A percentile compares a stretch with the other conserved stretches of the same genome.
These are phyloP conservation scores for Exophiala lecanii-corni DNA, from an alignment of 2,329 filamentous ascomycete genomes.

Conservation along the genomic window DNA sequence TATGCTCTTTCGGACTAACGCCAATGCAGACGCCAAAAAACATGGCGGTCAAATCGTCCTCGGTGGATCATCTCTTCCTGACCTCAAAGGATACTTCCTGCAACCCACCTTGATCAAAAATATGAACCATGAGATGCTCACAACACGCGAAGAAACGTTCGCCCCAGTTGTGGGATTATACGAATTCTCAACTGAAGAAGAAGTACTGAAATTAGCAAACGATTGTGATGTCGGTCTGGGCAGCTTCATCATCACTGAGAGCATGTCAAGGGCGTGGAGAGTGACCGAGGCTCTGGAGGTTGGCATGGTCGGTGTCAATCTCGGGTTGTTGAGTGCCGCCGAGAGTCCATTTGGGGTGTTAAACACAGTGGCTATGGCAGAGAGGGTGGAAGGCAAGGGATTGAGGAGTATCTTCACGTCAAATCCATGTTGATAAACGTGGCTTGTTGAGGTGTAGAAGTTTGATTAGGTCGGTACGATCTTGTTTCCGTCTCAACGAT, in stretches of 20 bases:
- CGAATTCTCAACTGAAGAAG: constrained; percentile 51
- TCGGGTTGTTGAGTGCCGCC: constrained; percentile 30
- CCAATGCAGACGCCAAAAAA: constrained; percentile 28
- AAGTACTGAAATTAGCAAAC: constrained; percentile 55
- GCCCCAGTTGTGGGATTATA: constrained; percentile 37
- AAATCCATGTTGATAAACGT: constrained; percentile 27
- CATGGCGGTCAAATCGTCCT: constrained; percentile 30
- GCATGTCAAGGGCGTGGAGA: constrained; percentile 50
- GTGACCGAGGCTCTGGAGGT: constrained; percentile 71
- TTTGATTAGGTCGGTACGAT: no score
- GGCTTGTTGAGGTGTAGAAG: constrained; percentile 14
- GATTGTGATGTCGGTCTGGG: constrained; percentile 51
- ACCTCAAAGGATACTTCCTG: constrained; percentile 37
- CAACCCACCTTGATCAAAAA: constrained; percentile 27
- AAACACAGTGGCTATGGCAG: constrained; percentile 45
- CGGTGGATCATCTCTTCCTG: constrained; percentile 23
- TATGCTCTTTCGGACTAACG: no score
- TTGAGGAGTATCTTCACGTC: constrained; percentile 31
- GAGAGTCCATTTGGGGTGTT: constrained; percentile 28
- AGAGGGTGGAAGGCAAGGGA: constrained; percentile 47
- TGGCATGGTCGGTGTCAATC: constrained; percentile 71
- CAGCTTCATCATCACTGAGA: constrained; percentile 52
- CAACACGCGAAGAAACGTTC: constrained; percentile 57
- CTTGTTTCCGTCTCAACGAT: no score
- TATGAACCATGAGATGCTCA: constrained; percentile 26